Base-by-base conservation (phyloP, 371 early-diverging fungal genomes). In the Funneliformis caledonium region DNA sequence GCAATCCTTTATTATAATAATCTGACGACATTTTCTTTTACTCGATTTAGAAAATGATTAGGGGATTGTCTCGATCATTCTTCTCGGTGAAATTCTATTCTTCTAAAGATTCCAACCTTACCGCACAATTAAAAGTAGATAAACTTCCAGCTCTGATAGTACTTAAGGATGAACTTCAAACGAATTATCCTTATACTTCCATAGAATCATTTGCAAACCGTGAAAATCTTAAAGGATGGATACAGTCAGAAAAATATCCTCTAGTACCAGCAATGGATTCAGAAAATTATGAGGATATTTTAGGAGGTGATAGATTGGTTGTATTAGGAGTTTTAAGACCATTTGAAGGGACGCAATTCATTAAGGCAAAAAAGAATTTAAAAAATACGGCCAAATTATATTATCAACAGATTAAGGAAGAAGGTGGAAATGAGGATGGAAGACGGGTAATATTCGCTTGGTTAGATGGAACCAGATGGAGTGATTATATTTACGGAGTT, bases 381-480 rank as follows among this genome's bases (percentile, higher is more conserved):
- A 78, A 65, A 11, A 19, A 31, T 52, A 47, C 68, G 16, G 78
- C 78, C 19, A 33, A 16, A 56, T 16, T 26, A 42, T 78, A 78
- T 64, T 48, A 62, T 65, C 62, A 48, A 68, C 67, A 68, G 43
- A 45, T 33, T 31, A 78, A 78, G 50, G 31, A 64, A 78, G 19
- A 52, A 37, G 37, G 68, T 64, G 65, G 81, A 72, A 22, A 83
- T 82, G 64, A 84, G 81, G 42, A 76, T 72, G 68, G 78, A 9
- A 31, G 80, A 74, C 62, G 76, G 12, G n/a, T 81, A 42, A 14
- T 82, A 4, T 93, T 94, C 86, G 89, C 92, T n/a, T 89, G 89
- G 85, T 72, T 94, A 48, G 91, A 94, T 80, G 92, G 89, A 26
- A 76, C 70, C 64, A 84, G 85, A 62, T 92, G 89, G 86, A 82